These are phyloP conservation scores for Allantophomopsis cytisporea DNA, from an alignment of 2,329 filamentous ascomycete species.

Conservation along the genomic window DNA sequence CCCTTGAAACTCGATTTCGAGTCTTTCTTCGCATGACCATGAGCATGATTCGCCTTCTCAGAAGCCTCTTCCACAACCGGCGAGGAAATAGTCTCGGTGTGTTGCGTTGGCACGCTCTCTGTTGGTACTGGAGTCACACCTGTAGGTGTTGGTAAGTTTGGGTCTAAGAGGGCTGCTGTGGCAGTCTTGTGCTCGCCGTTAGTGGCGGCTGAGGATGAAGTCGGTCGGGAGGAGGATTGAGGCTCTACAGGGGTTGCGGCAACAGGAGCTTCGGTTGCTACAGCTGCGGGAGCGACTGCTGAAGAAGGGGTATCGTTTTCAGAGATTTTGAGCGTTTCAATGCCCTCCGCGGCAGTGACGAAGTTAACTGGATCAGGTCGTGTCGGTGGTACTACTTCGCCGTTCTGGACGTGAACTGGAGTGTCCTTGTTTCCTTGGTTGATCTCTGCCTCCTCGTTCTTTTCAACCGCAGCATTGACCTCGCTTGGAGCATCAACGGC, in stretches of 20 bases:
- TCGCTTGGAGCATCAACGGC: background rate
- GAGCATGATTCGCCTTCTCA: background rate
- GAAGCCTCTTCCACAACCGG: background rate
- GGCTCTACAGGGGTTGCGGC: too few species aligned
- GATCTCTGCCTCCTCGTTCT: background rate
- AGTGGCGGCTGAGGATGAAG: too few species aligned
- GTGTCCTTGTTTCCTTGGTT: background rate
- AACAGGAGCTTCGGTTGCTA: too few species aligned
- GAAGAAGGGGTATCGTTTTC: constrained; percentile 5
- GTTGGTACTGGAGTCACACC: background rate
- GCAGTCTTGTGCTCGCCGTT: background rate
- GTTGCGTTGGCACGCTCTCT: background rate
- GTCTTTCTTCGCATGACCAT: background rate
- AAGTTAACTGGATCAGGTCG: constrained; percentile 11
- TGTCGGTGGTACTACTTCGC: constrained; percentile 6
- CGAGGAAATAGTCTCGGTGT: background rate
- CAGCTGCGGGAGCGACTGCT: background rate
- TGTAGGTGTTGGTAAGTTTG: background rate
- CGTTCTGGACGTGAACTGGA: constrained; percentile 6
- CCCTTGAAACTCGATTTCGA: background rate
- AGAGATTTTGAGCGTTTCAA: constrained; percentile 3
- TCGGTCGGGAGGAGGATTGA: too few species aligned
- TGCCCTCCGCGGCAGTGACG: constrained; percentile 9
- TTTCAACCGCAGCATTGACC: background rate
- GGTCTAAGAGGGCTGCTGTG: background rate